Evolutionary conservation across 495 filamentous ascomycete species (phyloP), one percentile per base, ranked within the genome.

Genomic region (Aspergillus indologenus): DNA sequence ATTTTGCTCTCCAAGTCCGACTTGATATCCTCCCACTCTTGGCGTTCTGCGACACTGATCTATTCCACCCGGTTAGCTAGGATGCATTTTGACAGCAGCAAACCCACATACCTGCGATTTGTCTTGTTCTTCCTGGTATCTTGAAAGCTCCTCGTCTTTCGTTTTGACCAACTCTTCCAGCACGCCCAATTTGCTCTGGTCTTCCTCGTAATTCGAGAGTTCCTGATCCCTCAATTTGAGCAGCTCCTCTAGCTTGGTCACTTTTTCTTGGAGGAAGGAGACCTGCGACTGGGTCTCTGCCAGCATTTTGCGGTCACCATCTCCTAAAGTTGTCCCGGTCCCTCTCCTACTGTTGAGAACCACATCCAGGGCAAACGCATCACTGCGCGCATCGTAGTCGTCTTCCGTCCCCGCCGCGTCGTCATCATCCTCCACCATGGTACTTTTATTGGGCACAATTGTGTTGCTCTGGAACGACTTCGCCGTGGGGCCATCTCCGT

Each of bases 361-460:
- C 62, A 74, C 76, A 67, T 88, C 80, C 48, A 87, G 61, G 54
- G 79, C 81, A 75, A 89, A 88, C 31, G 86, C 77, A 72, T 88
- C 85, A 60, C 81, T 82, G 24, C 83, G 81, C 60, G 85, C 80
- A 69, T 87, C 82, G 52, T 75, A 76, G 56, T 89, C 85, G 56
- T 88, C 87, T 19, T 85, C 83, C 15, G 64, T 68, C 1, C 77
- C 79, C 50, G 73, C 80, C 56, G 74, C 77, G 64, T 92, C 88
- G 61, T 95, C 92, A 61, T 96, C 94, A 71, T 98, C 94, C 69
- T 98, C 94, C 17, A 98, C 89, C 88, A 98, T 91, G 0, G 91
- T 98, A 64, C 93, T 95, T 73, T 98, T 98, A 64, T 96, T 98
- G 6, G 94, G 95, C 22, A 97, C 87, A 60, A 98, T 95, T 0